Conservation (phyloP, 495 filamentous ascomycete species). For the Annulohypoxylon bovei region DNA sequence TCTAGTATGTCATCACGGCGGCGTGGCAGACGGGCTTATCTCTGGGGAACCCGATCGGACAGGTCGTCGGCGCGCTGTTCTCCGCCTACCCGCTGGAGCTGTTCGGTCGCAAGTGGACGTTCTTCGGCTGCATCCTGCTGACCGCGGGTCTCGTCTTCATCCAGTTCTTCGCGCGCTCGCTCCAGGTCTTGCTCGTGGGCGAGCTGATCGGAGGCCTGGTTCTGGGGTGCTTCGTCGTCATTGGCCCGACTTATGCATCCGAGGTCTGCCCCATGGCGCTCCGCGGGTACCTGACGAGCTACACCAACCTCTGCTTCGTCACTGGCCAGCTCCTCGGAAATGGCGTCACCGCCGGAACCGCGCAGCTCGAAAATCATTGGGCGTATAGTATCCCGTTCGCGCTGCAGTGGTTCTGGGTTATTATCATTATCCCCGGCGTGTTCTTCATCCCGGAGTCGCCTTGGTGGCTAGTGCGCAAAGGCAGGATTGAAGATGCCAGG, state of each 20-base stretch:
- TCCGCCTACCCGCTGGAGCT: slow-evolving; percentile 59
- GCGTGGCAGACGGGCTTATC: slow-evolving; percentile 61
- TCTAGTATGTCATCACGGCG: slow-evolving; percentile 53
- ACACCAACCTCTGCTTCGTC: slow-evolving; percentile 74
- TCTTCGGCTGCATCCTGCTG: slow-evolving; percentile 52
- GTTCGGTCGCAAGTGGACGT: slow-evolving; percentile 58
- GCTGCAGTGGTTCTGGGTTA: slow-evolving; percentile 74
- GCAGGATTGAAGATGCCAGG: slow-evolving; percentile 60
- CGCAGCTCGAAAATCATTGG: slow-evolving; percentile 54
- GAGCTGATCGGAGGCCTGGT: slow-evolving; percentile 65
- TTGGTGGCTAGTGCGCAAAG: slow-evolving; percentile 71
- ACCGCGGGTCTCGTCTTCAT: slow-evolving; percentile 64
- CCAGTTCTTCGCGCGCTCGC: slow-evolving; percentile 64
- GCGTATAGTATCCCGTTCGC: slow-evolving; percentile 68
- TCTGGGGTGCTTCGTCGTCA: slow-evolving; percentile 62
- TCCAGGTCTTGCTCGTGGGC: slow-evolving; percentile 56
- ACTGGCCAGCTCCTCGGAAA: slow-evolving; percentile 70
- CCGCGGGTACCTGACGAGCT: slow-evolving; percentile 65
- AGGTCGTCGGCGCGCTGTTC: slow-evolving; percentile 58
- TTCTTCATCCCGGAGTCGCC: slow-evolving; percentile 70
- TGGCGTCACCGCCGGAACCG: slow-evolving; percentile 62
- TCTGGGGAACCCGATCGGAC: slow-evolving; percentile 56
- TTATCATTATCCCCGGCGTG: slow-evolving; percentile 64
- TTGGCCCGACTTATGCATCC: slow-evolving; percentile 70
- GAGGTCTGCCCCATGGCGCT: slow-evolving; percentile 70